A percentile compares a stretch with the other conserved stretches of the same genome.
Evolutionary conservation across 2,329 filamentous ascomycete species (phyloP).

Genomic region (Arthrobotrys entomopaga): DNA sequence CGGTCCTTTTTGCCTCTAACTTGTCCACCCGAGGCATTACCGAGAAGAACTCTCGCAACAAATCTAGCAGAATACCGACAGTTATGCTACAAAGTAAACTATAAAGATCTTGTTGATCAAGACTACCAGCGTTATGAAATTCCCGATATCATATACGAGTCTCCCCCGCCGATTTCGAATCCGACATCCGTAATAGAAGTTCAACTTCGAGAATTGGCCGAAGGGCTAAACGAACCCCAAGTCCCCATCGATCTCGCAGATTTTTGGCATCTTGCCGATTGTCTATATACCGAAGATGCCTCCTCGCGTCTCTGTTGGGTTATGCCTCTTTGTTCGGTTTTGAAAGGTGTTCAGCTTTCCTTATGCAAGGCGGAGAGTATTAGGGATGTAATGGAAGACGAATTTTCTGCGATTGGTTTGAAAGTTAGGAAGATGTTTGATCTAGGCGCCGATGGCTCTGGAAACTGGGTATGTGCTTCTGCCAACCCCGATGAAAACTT

Average conservation of each 20-base stretch:
- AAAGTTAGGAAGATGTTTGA: too few relatives aligned
- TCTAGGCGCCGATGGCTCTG: too few relatives aligned
- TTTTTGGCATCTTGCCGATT: background rate
- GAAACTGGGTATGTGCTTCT: too few relatives aligned
- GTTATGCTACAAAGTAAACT: background rate
- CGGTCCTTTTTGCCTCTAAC: too few relatives aligned
- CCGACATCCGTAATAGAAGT: background rate
- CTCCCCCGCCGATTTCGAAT: background rate
- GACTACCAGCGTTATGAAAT: background rate
- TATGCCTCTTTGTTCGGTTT: background rate
- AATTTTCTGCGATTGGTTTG: too few relatives aligned
- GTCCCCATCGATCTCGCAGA: conserved; percentile 1
- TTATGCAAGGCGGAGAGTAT: too few relatives aligned
- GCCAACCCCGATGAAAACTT: too few relatives aligned
- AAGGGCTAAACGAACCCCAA: background rate
- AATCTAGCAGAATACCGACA: conserved; percentile 5
- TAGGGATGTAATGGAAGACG: too few relatives aligned
- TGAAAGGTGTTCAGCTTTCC: background rate
- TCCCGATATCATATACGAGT: background rate
- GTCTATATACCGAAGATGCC: background rate
- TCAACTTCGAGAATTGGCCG: background rate
- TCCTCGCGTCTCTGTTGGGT: background rate
- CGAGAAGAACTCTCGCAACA: background rate
- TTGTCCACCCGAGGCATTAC: background rate
- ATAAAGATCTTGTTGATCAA: background rate